phyloP scores from a whole-genome alignment of 78 protist species.

The Mantamonas sphyraenae region DNA sequence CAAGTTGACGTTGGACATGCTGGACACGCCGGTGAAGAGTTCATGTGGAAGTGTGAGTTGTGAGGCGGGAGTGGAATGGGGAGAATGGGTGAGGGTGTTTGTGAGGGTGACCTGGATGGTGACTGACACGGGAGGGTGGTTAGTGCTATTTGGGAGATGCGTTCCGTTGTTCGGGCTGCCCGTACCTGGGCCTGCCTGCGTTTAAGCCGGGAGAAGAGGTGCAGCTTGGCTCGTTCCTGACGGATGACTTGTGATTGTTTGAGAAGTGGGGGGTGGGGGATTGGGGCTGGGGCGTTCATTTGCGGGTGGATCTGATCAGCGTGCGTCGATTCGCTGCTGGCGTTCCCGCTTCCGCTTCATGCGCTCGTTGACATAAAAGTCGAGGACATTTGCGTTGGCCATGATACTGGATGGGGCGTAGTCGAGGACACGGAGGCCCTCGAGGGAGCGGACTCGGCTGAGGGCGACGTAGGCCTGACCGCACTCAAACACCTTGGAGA shows the following conservation, averaged over 20 bases:
- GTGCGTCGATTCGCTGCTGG: too few relatives aligned
- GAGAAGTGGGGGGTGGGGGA: too few relatives aligned
- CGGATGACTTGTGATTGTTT: too few relatives aligned
- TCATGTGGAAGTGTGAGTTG: too few relatives aligned
- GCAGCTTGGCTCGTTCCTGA: constrained; percentile 13
- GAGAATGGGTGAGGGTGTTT: background rate
- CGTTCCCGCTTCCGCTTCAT: too few relatives aligned
- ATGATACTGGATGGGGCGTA: too few relatives aligned
- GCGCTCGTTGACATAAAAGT: too few relatives aligned
- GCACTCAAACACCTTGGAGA: constrained; percentile 39
- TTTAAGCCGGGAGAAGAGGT: constrained; percentile 53
- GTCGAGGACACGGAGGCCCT: constrained; percentile 44
- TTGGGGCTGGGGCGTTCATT: too few relatives aligned
- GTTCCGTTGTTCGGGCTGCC: constrained; percentile 66
- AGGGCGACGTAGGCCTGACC: constrained; percentile 69
- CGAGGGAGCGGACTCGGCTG: constrained; percentile 43
- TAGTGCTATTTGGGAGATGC: constrained; percentile 67
- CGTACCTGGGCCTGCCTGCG: constrained; percentile 69
- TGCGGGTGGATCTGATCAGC: too few relatives aligned
- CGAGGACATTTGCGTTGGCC: too few relatives aligned
- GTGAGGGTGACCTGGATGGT: background rate
- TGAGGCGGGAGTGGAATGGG: background rate
- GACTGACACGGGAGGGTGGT: background rate
- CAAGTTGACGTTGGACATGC: background rate
- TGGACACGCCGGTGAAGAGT: background rate